phyloP scores from a whole-genome alignment of 2,329 filamentous ascomycete genomes.

The Ophiosphaerella narmari region DNA sequence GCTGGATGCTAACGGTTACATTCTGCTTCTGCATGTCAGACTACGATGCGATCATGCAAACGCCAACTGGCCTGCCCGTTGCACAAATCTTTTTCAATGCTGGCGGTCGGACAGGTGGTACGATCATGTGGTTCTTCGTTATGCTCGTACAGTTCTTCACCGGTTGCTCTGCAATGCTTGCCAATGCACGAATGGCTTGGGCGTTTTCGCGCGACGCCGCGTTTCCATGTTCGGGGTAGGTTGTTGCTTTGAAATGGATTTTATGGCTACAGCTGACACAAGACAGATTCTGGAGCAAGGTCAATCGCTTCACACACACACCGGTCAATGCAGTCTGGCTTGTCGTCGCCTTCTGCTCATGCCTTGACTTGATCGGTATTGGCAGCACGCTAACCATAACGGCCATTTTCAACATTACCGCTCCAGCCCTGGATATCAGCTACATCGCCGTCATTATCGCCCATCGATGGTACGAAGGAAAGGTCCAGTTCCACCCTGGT shows the following conservation, averaged over 20 bases:
- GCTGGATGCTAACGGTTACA: conserved; percentile 67
- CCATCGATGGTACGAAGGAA: conserved; percentile 58
- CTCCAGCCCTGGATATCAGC: conserved; percentile 55
- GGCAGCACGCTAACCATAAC: conserved; percentile 57
- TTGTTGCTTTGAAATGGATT: conserved; percentile 1
- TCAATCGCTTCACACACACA: conserved; percentile 61
- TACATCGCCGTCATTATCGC: conserved; percentile 66
- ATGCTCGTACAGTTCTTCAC: conserved; percentile 70
- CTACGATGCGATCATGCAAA: conserved; percentile 59
- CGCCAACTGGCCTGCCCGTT: conserved; percentile 64
- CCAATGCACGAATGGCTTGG: conserved; percentile 66
- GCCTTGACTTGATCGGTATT: conserved; percentile 58
- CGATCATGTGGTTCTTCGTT: conserved; percentile 65
- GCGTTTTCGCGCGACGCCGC: conserved; percentile 65
- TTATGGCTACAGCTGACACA: conserved; percentile 21
- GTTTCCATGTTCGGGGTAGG: conserved; percentile 63
- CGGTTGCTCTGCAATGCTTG: conserved; percentile 66
- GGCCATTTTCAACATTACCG: conserved; percentile 55
- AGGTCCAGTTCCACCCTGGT: conserved; percentile 60
- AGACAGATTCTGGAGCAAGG: conserved; percentile 55
- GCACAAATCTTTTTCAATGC: conserved; percentile 64
- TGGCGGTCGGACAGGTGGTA: conserved; percentile 60
- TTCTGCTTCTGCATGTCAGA: conserved; percentile 67
- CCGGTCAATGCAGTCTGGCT: conserved; percentile 69
- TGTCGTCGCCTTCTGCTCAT: conserved; percentile 62